Conservation (phyloP, 371 early-diverging fungal species). For the Mucor lusitanicus region DNA sequence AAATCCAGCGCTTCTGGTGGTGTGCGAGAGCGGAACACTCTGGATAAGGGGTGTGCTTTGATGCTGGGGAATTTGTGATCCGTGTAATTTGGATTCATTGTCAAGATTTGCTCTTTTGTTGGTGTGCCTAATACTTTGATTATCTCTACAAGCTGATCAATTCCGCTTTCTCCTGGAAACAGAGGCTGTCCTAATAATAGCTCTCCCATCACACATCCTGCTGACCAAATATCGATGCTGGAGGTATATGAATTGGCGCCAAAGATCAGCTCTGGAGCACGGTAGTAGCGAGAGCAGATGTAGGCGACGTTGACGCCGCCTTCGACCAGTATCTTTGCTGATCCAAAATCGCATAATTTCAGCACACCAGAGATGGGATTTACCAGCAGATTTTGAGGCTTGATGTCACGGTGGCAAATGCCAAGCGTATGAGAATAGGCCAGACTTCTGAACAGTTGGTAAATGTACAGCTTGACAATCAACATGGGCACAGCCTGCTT, state of each 20-base stretch:
- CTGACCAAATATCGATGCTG: constrained; percentile 94
- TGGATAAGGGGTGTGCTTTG: constrained; percentile 85
- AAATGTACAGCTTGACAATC: constrained; percentile 92
- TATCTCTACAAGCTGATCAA: constrained; percentile 98
- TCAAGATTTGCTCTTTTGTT: constrained; percentile 87
- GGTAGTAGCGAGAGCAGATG: constrained; percentile 97
- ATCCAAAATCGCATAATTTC: constrained; percentile 98
- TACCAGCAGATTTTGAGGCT: constrained; percentile 98
- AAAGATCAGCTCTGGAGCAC: constrained; percentile 97
- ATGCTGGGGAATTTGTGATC: constrained; percentile 97
- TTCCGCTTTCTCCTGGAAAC: constrained; percentile 97
- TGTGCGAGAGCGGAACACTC: constrained; percentile 81
- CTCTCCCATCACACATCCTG: constrained; percentile 98
- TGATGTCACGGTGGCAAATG: constrained; percentile 93
- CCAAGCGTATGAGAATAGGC: constrained; percentile 96
- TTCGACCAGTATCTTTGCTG: constrained; percentile 88
- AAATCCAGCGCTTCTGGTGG: constrained; percentile 87
- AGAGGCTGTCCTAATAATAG: constrained; percentile 92
- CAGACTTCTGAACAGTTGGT: constrained; percentile 93
- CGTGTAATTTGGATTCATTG: constrained; percentile 94
- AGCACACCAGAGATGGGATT: constrained; percentile 85
- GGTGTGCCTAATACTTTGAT: constrained; percentile 98
- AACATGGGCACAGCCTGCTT: constrained; percentile 92
- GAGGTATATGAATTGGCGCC: constrained; percentile 89
- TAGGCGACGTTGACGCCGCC: constrained; percentile 95